Base-by-base conservation (phyloP, 2,329 filamentous ascomycete genomes). In the Chaetomium sp. region DNA sequence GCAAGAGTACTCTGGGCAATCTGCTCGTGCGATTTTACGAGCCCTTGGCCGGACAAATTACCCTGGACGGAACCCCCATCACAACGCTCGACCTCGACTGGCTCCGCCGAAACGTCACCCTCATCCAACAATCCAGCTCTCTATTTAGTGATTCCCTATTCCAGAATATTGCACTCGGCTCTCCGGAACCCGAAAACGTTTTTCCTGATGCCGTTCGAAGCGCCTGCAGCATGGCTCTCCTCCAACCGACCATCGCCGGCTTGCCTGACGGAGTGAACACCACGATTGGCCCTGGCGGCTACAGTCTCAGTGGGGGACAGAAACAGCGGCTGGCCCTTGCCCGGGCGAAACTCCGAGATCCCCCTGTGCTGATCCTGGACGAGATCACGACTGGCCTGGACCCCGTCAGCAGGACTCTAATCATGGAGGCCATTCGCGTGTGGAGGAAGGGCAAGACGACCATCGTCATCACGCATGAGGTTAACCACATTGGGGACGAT, bases 401-500 rank as follows among this genome's bases (percentile, higher is more conserved):
- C 71, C 85, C 88, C n/a, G 81, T 84, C 10, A 93, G 85, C 63
- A 85, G 89, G 66, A 78, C 78, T 0, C 76, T 87, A 13, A 84
- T 97, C 45, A 89, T 96, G 82, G 85, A 90, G 50, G 86, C 88
- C 0, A 89, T 97, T 60, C 83, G 92, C 8, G 73, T 83, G 23
- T 97, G 93, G 94, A 84, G 95, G 25, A 80, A 78, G 42, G 89
- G 85, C 0, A 95, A 91, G 74, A 97, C 93, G 0, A 98, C 94
- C 0, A 91, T 98, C 59, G 87, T 98, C 69, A 94, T 98, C 71
- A 97, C 95, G 0, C 94, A 98, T 72, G 92, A 98, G 68, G 84
- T 95, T 35, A 84, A 86, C 0, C 90, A 94, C 69, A 94, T 98
- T 10, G 75, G 78, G 4, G 78, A 86, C 0, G 75, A 87, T 0